A percentile compares a stretch with the other conserved stretches of the same genome.
phyloP scores from a whole-genome alignment of 371 early-diverging fungal genomes.

The Rhizopus delemar region DNA sequence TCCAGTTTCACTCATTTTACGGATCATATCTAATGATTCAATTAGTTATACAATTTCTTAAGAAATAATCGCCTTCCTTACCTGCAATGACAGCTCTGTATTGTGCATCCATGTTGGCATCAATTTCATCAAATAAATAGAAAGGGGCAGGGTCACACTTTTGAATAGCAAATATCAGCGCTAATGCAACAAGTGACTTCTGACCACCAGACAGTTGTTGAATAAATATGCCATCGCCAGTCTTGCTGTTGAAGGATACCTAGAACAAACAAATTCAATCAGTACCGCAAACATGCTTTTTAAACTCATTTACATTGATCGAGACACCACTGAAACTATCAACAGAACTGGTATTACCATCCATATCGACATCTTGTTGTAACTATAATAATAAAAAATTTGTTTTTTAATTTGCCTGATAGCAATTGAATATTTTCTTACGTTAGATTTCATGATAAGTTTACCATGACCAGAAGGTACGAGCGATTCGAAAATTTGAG shows the following conservation, averaged over 20 bases:
- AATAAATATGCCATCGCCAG: slow-evolving; percentile 91
- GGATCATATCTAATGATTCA: slow-evolving; percentile 72
- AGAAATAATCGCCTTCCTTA: slow-evolving; percentile 19
- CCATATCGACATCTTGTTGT: slow-evolving; percentile 50
- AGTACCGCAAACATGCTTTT: neutral
- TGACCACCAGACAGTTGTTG: slow-evolving; percentile 98
- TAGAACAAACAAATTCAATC: slow-evolving; percentile 20
- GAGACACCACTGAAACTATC: slow-evolving; percentile 91
- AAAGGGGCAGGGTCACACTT: slow-evolving; percentile 99
- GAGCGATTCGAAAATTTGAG: slow-evolving; percentile 86
- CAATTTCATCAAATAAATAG: slow-evolving; percentile 99
- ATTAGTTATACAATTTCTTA: too few species aligned
- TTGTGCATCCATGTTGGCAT: slow-evolving; percentile 98
- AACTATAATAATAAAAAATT: neutral
- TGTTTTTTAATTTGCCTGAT: neutral
- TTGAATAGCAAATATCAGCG: slow-evolving; percentile 99
- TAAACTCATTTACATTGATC: slow-evolving; percentile 63
- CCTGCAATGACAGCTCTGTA: slow-evolving; percentile 93
- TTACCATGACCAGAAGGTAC: slow-evolving; percentile 90
- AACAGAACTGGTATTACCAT: slow-evolving; percentile 43
- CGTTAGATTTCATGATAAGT: slow-evolving; percentile 81
- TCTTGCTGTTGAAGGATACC: slow-evolving; percentile 86
- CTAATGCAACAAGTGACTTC: slow-evolving; percentile 97
- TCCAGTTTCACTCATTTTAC: slow-evolving; percentile 79
- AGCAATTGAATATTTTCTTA: slow-evolving; percentile 20